Conservation (phyloP, 768 basidiomycete species). For the Vararia minispora region DNA sequence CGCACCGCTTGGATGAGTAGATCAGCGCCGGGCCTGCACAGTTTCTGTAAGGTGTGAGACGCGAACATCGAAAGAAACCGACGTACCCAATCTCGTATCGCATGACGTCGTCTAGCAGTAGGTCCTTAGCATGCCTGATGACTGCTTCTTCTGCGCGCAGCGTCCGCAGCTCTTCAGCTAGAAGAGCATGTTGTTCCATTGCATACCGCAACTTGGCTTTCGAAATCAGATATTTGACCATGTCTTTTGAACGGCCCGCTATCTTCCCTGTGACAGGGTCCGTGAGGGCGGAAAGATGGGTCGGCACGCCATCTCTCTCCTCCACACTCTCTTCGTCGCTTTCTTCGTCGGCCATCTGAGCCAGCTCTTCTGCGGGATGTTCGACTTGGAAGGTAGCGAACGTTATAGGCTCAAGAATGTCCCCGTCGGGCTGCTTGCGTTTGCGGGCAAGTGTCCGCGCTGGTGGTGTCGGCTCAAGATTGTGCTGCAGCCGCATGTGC, state of each 20-base stretch:
- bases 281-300: slow-evolving; percentile 36
- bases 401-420: slow-evolving; percentile 7
- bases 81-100: slow-evolving; percentile 12
- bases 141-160: slow-evolving; percentile 34
- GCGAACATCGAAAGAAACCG: too few species aligned
- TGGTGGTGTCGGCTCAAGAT: slow-evolving; percentile 62
- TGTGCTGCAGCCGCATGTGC: slow-evolving; percentile 85
- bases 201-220: slow-evolving; percentile 73
- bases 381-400: slow-evolving; percentile 15
- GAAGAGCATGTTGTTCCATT: slow-evolving; percentile 50
- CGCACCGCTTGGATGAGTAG: too few species aligned
- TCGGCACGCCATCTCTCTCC: slow-evolving; percentile 39
- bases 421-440: slow-evolving; percentile 44
- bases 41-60: too few species aligned
- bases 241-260: slow-evolving; percentile 53
- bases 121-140: slow-evolving; percentile 18
- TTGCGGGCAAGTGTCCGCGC: slow-evolving; percentile 61
- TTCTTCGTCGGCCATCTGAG: slow-evolving; percentile 5
- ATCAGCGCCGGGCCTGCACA: too few species aligned
- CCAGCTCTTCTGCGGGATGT: slow-evolving; percentile 5
- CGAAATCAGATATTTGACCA: slow-evolving; percentile 61
- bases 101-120: slow-evolving; percentile 11
- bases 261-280: slow-evolving; percentile 54
- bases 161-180: slow-evolving; percentile 54
- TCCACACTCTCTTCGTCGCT: slow-evolving; percentile 10